Evolutionary conservation across 176 grass and related monocot species (phyloP), one percentile per base, ranked within the genome.

Genomic region (Miscanthus lutarioriparius): DNA sequence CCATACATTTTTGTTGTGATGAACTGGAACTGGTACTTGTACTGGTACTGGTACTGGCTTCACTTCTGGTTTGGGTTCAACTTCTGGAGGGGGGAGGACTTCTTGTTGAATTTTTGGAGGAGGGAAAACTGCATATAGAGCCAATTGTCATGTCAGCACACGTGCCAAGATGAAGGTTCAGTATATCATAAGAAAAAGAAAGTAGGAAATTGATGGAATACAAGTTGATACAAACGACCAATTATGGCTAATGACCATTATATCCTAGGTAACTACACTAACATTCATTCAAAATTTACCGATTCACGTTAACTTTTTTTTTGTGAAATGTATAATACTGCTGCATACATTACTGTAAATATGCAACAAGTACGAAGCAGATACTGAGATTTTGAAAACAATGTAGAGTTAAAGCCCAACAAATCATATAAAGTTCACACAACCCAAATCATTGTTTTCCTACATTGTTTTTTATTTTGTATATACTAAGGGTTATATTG

Each of bases 121-220:
- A 7, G 86, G 78, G 27, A 78, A 2, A 89, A 82, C 92, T 97
- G 95, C 83, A 92, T 30, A 81, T 4, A 65, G 40, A 70, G 37
- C 8, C 72, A 84, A 97, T 47, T 70, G 67, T 25, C 58, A 25
- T 27, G 51, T 67, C 77, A 67, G 56, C 68, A 63, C 69, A 71
- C n/a, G 43, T 14, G 32, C 67, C 70, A 69, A n/a, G 19, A 32
- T 70, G 62, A 64, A 68, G 22, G 16, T 78, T 28, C 54, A 81
- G 2, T 40, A 44, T 36, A 90, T 70, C 66, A 59, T 73, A 80
- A 22, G 67, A 65, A 72, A 85, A 77, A 35, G 2, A 5, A 51
- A 7, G 23, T 58, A 72, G 40, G 63, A 23, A 82, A 43, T 63
- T 59, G 53, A 77, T 48, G 72, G 16, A 67, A 62, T 83, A 76